Evolutionary conservation across 345 rosid genomes (phyloP), one percentile per base, ranked within the genome.

Genomic region (Syzygium jambos): DNA sequence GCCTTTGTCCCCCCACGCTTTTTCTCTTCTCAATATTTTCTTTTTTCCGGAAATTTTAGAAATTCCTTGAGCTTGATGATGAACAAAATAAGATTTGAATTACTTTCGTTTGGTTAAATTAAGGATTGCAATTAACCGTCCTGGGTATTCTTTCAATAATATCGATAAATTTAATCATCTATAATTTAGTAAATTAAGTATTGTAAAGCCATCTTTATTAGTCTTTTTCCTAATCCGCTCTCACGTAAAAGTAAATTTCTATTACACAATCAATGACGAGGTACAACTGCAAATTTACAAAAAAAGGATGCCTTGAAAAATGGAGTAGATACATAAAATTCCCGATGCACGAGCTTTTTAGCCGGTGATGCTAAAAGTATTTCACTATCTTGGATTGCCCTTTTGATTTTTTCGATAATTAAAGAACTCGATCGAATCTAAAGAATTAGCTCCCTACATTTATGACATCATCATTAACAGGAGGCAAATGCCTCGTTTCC

Each of bases 221-320:
- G 21, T 55, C 59, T 8, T 55, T 55, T 55, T 7, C 25, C 25
- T 27, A 55, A 19, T 55, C 59, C 9, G 4, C 1, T 55, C 4
- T 21, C 2, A 15, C 4, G 57, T 19, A 54, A 55, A 8, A 55
- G 23, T 19, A 21, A 55, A 19, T 54, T 19, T 6, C 9, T 17
- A 0, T 34, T 34, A 17, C 25, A 9, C 7, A 0, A 1, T 19
- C 22, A 16, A 43, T 6, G 1, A 16, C 0, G 1, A 0, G 78
- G 0, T 30, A 65, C 6, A 27, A 25, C 25, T 25, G 8, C 29
- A 59, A 11, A n/a, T 59, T 0, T 41, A 41, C 1, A 43, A 43
- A 59, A 1, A 59, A 25, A 59, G 0, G 27, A 61, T 6, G 13
- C 13, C 9, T 61, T 0, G 73, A 5, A 61, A 61, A n/a, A n/a